phyloP scores from a whole-genome alignment of 2,329 filamentous ascomycete genomes.

The Alternaria consortialis region DNA sequence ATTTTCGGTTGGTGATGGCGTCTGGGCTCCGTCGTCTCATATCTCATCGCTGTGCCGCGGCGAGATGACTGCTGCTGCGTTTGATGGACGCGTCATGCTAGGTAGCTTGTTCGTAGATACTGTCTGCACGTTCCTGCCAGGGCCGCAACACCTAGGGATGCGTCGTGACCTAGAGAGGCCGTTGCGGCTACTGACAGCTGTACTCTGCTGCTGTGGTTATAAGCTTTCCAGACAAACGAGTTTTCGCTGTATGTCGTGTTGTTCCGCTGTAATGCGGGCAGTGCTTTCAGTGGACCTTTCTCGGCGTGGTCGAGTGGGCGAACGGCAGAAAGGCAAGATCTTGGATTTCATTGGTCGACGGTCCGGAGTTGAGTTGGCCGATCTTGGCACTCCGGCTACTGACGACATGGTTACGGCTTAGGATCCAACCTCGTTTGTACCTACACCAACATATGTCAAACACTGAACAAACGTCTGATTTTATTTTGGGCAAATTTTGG shows the following conservation, averaged over 20 bases:
- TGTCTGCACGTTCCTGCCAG: constrained; percentile 15
- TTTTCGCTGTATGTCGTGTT: too few species aligned
- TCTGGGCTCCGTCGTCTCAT: constrained; percentile 22
- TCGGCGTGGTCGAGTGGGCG: too few species aligned
- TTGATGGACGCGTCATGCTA: constrained; percentile 19
- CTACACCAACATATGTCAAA: too few species aligned
- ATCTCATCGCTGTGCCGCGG: constrained; percentile 19
- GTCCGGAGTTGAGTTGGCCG: too few species aligned
- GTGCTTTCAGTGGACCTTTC: too few species aligned
- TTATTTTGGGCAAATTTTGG: too few species aligned
- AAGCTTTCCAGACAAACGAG: constrained; percentile 20
- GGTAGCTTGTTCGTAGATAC: constrained; percentile 22
- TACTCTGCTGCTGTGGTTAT: constrained; percentile 10
- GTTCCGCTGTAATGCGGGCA: neutral
- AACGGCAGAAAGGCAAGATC: too few species aligned
- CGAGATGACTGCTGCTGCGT: constrained; percentile 24
- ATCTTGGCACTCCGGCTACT: too few species aligned
- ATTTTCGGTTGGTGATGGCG: constrained; percentile 15
- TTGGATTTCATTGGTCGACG: too few species aligned
- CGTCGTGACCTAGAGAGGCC: constrained; percentile 24
- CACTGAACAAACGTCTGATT: too few species aligned
- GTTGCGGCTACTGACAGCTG: constrained; percentile 22
- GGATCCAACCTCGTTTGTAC: too few species aligned
- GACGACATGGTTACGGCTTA: too few species aligned
- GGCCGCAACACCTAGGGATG: constrained; percentile 26